A percentile compares a stretch with the other conserved stretches of the same genome.
phyloP scores from a whole-genome alignment of 2,329 filamentous ascomycete genomes.

The Neonectria coccinea region DNA sequence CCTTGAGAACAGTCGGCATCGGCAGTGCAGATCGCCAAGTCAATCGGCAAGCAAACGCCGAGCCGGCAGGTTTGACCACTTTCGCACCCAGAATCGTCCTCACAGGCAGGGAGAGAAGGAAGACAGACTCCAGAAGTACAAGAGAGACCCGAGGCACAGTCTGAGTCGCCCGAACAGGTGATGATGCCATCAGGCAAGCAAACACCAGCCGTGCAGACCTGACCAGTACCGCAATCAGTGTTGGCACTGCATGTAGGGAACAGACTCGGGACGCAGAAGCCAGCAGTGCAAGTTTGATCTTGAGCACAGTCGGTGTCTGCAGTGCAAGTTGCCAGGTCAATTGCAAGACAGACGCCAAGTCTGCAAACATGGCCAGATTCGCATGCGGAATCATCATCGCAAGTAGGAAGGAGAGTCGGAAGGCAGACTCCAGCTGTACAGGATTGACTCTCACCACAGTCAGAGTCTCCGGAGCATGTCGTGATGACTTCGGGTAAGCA shows the following conservation, averaged over 20 bases:
- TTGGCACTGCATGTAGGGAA: background rate
- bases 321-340: background rate
- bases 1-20: background rate
- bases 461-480: background rate
- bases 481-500: background rate
- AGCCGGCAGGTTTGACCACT: background rate
- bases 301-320: background rate
- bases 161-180: background rate
- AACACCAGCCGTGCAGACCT: slow-evolving; percentile 1
- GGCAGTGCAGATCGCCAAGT: slow-evolving; percentile 1
- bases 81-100: background rate
- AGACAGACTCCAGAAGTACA: slow-evolving; percentile 16
- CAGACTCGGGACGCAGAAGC: slow-evolving; percentile 8
- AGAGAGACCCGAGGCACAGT: background rate
- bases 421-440: slow-evolving; percentile 5
- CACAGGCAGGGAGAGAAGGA: background rate
- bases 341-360: slow-evolving; percentile 8
- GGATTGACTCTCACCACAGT: background rate
- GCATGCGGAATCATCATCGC: background rate
- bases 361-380: background rate
- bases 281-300: slow-evolving; percentile 8
- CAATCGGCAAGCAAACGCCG: slow-evolving; percentile 5
- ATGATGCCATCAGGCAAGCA: slow-evolving; percentile 5
- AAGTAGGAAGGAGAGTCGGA: background rate
- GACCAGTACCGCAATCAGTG: background rate